Conservation (phyloP, 129 eudicot genomes). For the Chrysanthemum lavandulifolium region DNA sequence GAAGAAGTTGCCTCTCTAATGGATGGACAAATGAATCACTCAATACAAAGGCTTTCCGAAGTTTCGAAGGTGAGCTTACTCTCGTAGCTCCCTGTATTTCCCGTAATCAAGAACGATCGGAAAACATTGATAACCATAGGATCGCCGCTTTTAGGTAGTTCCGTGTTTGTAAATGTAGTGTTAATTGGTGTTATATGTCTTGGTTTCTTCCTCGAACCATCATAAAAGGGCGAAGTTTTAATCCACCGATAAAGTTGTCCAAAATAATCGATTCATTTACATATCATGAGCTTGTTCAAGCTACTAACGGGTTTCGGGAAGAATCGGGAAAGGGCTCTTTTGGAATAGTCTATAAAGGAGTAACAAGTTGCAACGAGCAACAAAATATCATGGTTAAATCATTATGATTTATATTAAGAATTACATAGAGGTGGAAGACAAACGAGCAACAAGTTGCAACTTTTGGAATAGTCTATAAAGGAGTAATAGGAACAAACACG, state of each 20-base stretch:
- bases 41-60: slow-evolving; percentile 25
- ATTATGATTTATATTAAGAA: no score
- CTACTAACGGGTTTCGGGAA: slow-evolving; percentile 33
- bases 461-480: no score
- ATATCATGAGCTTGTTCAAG: slow-evolving; percentile 33
- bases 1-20: slow-evolving; percentile 25
- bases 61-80: slow-evolving; percentile 15
- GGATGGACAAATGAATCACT: slow-evolving; percentile 10
- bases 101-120: background rate
- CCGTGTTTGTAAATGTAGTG: slow-evolving; percentile 24
- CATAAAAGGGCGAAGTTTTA: background rate
- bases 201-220: slow-evolving; percentile 22
- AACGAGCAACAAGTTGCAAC: no score
- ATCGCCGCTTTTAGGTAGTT: slow-evolving; percentile 27
- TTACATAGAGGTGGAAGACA: no score
- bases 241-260: slow-evolving; percentile 2
- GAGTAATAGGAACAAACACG: slow-evolving; percentile 24
- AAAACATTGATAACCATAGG: slow-evolving; percentile 15
- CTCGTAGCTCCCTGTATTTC: background rate
- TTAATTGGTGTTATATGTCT: slow-evolving; percentile 18
- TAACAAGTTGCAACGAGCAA: no score
- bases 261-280: slow-evolving; percentile 22
- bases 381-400: no score
- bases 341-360: slow-evolving; percentile 39
- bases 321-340: slow-evolving; percentile 44